phyloP scores from a whole-genome alignment of 352 stramenopile genomes.

The Pythium oligandrum region DNA sequence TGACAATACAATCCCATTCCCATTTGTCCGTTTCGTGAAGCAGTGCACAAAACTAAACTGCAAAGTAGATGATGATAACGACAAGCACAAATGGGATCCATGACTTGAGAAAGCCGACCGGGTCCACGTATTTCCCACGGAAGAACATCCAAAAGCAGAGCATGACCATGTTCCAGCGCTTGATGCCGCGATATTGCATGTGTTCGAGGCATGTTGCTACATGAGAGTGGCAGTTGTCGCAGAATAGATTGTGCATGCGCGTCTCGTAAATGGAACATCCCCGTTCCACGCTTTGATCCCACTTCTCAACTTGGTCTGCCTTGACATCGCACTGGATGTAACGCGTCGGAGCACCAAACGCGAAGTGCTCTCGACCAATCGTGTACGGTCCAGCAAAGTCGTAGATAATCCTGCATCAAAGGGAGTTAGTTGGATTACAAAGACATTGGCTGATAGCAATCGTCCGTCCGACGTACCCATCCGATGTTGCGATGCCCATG shows the following conservation, averaged over 20 bases:
- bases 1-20: too few relatives aligned
- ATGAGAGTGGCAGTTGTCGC: conserved; percentile 97
- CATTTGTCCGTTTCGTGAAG: conserved; percentile 6
- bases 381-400: conserved; percentile 96
- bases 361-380: conserved; percentile 85
- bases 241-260: conserved; percentile 95
- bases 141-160: conserved; percentile 84
- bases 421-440: neutral
- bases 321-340: conserved; percentile 82
- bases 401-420: conserved; percentile 82
- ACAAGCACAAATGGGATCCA: conserved; percentile 30
- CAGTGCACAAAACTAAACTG: conserved; percentile 12
- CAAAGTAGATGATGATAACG: conserved; percentile 17
- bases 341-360: conserved; percentile 84
- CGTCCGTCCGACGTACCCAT: conserved; percentile 32
- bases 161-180: conserved; percentile 74
- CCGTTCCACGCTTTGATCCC: conserved; percentile 87
- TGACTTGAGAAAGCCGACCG: conserved; percentile 30
- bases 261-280: conserved; percentile 91
- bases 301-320: conserved; percentile 51
- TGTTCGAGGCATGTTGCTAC: conserved; percentile 82
- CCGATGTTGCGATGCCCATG: conserved; percentile 90
- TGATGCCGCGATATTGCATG: conserved; percentile 45
- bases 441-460: too few relatives aligned
- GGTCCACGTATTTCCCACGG: conserved; percentile 48